Percentiles rank a stretch among this genome's conserved stretches.
Evolutionary conservation across 176 grass and related monocot species (phyloP).

Genomic region (Zea luxurians): DNA sequence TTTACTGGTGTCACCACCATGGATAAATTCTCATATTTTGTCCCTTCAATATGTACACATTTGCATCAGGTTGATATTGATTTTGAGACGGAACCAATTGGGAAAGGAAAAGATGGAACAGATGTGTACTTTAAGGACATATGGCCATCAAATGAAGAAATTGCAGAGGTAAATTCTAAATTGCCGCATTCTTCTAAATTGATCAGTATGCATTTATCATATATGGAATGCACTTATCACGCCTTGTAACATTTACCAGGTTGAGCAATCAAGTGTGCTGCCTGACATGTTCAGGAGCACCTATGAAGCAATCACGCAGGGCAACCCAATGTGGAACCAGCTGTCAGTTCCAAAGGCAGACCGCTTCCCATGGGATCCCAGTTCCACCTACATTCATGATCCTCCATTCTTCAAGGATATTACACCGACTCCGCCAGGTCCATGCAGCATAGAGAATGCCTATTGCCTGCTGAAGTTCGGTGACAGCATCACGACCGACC

Average conservation of each 20-base stretch:
- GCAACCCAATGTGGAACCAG: conserved; percentile 30
- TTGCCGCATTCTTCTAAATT: neutral
- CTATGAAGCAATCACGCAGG: conserved; percentile 19
- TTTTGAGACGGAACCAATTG: conserved; percentile 17
- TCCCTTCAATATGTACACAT: neutral
- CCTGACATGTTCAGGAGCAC: conserved; percentile 28
- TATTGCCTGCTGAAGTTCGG: conserved; percentile 25
- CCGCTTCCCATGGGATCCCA: conserved; percentile 25
- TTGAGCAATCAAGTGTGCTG: conserved; percentile 33
- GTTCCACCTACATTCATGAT: conserved; percentile 23
- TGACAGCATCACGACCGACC: conserved; percentile 19
- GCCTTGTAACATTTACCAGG: conserved; percentile 1
- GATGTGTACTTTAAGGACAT: conserved; percentile 30
- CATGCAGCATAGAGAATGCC: conserved; percentile 8
- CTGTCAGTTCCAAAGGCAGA: conserved; percentile 3
- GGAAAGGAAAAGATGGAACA: conserved; percentile 23
- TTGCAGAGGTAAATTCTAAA: conserved; percentile 13
- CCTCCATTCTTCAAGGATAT: conserved; percentile 23
- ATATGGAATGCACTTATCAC: neutral
- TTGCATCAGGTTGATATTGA: conserved; percentile 27
- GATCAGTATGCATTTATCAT: neutral
- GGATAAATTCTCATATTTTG: neutral
- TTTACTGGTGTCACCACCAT: neutral
- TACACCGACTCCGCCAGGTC: neutral
- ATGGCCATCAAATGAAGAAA: conserved; percentile 30